Percentiles rank a stretch among this genome's conserved stretches.
Evolutionary conservation across 2,329 filamentous ascomycete species (phyloP).

Genomic region (Xylaria hypoxylon): DNA sequence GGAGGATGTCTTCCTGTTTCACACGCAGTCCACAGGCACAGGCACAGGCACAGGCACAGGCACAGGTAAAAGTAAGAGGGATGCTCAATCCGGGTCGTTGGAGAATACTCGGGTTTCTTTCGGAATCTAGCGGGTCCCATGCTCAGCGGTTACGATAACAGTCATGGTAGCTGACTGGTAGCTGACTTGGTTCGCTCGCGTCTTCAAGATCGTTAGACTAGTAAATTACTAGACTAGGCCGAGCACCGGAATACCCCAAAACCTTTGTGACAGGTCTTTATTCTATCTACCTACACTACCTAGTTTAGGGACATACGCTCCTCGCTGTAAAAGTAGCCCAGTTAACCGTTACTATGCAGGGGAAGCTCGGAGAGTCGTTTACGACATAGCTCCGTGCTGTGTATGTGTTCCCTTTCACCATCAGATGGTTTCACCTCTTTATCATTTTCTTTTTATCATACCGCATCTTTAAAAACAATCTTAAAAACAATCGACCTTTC

Average conservation of each 20-base stretch:
- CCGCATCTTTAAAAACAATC: slow-evolving; percentile 22
- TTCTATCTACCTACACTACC: not conserved
- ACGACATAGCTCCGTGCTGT: slow-evolving; percentile 30
- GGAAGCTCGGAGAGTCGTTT: slow-evolving; percentile 33
- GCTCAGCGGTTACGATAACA: not conserved
- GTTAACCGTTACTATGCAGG: slow-evolving; percentile 25
- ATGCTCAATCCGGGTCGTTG: slow-evolving; percentile 14
- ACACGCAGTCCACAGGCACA: too few relatives aligned
- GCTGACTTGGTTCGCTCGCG: slow-evolving; percentile 1
- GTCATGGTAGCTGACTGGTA: not conserved
- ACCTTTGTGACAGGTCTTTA: slow-evolving; percentile 2
- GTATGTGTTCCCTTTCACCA: too few relatives aligned
- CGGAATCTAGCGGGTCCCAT: slow-evolving; percentile 24
- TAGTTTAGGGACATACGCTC: not conserved
- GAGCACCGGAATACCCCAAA: not conserved
- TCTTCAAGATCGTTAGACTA: not conserved
- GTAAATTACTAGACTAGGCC: slow-evolving; percentile 6
- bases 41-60: too few relatives aligned
- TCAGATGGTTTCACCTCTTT: not conserved
- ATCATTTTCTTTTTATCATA: not conserved
- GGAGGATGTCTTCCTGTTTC: not conserved
- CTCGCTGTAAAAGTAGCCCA: not conserved
- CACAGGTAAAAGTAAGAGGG: not conserved
- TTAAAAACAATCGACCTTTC: slow-evolving; percentile 24
- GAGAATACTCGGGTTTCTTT: slow-evolving; percentile 36